Base-by-base conservation (phyloP, 179 eudicot species). In the Spinacia oleracea region DNA sequence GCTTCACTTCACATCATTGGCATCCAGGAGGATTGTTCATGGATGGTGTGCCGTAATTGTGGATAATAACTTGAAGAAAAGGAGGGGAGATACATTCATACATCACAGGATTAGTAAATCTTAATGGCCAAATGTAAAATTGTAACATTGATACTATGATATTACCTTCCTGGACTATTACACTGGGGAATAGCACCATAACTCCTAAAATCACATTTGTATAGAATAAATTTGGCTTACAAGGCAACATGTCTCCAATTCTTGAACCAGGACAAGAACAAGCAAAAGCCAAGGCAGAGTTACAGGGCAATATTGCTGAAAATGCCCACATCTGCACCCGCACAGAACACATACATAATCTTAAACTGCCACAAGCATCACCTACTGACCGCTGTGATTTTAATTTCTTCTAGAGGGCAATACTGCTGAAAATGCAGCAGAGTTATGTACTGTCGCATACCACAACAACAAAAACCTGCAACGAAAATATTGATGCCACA, bases 171-270 rank as follows among this genome's bases (percentile, higher is more conserved):
- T 12, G 5, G 10, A 63, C 15, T 16, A 29, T 63, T 31, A 31
- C 69, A 32, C 23, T 62, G 2, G 9, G 6, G 4, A 16, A 43
- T n/a, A 14, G 21, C 16, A 20, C 23, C 1, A 0, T 34, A 15
- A 63, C 20, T 29, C 69, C 69, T 64, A 64, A 64, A 56, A 34
- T 64, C 42, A 64, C 69, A 64, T 34, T 64, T 34, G 2, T 23
- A 34, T 32, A 64, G 69, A 5, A 56, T 2, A 56, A 8, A 64
- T 64, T 64, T 64, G 40, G 9, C 27, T 56, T n/a, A 32, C 21
- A 34, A 31, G 23, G 42, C 1, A 34, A 8, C 43, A 64, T 32
- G 23, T 32, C 69, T 32, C 69, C 42, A 45, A 35, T 35, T 66
- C 27, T 42, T 38, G 45, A 34, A 65, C 70, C 16, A 9, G 35